Base-by-base conservation (phyloP, 306 rosid genomes). In the Alnus rubra region DNA sequence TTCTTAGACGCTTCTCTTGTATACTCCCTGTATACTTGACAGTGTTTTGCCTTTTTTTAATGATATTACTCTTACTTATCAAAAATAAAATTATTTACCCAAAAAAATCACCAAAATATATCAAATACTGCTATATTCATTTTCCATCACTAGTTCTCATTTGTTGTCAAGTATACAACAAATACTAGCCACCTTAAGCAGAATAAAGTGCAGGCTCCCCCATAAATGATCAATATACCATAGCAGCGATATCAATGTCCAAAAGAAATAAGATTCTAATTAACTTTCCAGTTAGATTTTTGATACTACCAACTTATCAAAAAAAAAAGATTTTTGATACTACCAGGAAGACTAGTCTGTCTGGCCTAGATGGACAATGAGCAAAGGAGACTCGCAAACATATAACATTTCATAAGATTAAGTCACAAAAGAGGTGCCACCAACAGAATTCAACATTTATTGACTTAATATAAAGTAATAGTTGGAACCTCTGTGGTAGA, bases 291-390 rank as follows among this genome's bases (percentile, higher is more conserved):
- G 85, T 83, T 64, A 80, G 84, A 86, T 74, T 52, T 56, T 62
- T 78, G n/a, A 55, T 52, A 58, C 54, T 54, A 76, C 83, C 45
- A 48, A n/a, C n/a, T n/a, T n/a, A n/a, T n/a, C n/a, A n/a, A n/a
- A n/a, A n/a, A n/a, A n/a, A n/a, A n/a, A n/a, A 80, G 84, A 86
- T 74, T 52, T 56, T 62, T 78, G n/a, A 55, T 52, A 58, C 54
- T 54, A 76, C 83, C 45, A 48, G 55, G 74, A 73, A 86, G 65
- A 65, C 84, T 28, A 76, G 71, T 76, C 75, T 55, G 54, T 73
- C 80, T 76, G 82, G 83, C 90, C 89, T 86, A 92, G 75, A 86
- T 82, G 82, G 84, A 88, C 84, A 89, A 90, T 89, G 86, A 85
- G 89, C 93, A 88, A 82, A 80, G 59, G 59, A 70, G 88, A 83